These are phyloP conservation scores for Cavenderia fasciculata DNA, from an alignment of 78 protist species.

Conservation along the genomic window DNA sequence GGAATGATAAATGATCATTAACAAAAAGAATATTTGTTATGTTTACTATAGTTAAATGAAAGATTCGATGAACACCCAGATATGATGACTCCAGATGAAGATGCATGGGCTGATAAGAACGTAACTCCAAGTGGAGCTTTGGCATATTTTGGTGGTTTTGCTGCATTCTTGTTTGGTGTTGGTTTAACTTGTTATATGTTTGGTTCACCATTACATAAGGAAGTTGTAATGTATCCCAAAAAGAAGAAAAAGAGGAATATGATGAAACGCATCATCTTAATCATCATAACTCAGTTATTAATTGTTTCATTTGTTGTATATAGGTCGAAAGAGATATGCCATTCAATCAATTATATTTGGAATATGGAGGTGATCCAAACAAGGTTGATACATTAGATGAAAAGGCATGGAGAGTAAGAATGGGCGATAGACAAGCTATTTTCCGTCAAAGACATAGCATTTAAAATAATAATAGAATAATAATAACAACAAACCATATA, in stretches of 20 bases:
- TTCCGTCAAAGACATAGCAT: too few species aligned
- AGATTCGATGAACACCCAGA: constrained; percentile 48
- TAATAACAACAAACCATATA: too few species aligned
- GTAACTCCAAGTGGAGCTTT: constrained; percentile 2
- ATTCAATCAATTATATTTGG: constrained; percentile 63
- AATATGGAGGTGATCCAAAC: constrained; percentile 77
- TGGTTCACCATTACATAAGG: constrained; percentile 33
- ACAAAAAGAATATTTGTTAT: too few species aligned
- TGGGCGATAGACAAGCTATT: constrained; percentile 63
- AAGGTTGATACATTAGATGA: constrained; percentile 20
- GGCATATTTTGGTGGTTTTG: constrained; percentile 16
- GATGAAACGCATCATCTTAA: too few species aligned
- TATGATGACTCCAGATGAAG: constrained; percentile 60
- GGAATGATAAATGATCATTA: not conserved
- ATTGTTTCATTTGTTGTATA: too few species aligned
- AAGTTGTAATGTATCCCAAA: too few species aligned
- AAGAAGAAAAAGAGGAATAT: too few species aligned
- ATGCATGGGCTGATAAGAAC: constrained; percentile 31
- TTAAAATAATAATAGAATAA: too few species aligned
- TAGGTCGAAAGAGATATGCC: constrained; percentile 80
- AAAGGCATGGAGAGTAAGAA: constrained; percentile 46
- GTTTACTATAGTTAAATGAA: constrained; percentile 39
- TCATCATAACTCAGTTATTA: too few species aligned
- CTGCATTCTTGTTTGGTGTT: constrained; percentile 18
- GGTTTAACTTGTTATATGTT: constrained; percentile 35